phyloP scores from a whole-genome alignment of 768 basidiomycete genomes.

The Crepidotus variabilis region DNA sequence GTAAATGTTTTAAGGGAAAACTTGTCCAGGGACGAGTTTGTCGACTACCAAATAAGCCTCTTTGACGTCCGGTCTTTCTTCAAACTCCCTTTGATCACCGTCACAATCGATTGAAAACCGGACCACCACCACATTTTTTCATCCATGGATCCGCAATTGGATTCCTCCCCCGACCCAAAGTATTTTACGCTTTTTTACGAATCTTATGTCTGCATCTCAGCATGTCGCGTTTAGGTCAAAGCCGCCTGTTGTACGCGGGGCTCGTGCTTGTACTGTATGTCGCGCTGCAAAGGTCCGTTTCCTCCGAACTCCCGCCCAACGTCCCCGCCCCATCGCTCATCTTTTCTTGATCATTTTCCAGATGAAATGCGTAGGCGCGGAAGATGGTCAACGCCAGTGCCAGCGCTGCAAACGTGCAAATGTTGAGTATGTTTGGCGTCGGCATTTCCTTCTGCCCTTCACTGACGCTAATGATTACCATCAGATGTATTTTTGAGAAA shows the following conservation, averaged over 20 bases:
- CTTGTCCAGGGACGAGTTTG: neutral
- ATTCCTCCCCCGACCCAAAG: conserved; percentile 31
- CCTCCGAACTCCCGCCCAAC: conserved; percentile 8
- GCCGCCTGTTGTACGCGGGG: conserved; percentile 48
- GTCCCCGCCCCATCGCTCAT: conserved; percentile 15
- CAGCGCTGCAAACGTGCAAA: conserved; percentile 83
- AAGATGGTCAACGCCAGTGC: conserved; percentile 77
- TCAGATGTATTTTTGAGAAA: conserved; percentile 83
- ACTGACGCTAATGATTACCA: conserved; percentile 12
- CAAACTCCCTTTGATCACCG: conserved; percentile 38
- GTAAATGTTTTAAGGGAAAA: neutral
- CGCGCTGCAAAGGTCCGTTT: conserved; percentile 69
- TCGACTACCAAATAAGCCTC: neutral
- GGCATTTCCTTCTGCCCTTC: conserved; percentile 9
- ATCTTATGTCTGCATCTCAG: conserved; percentile 5
- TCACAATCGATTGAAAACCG: conserved; percentile 34
- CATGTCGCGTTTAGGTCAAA: conserved; percentile 30
- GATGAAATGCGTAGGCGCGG: conserved; percentile 93
- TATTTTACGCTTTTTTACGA: conserved; percentile 19
- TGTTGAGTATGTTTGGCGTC: conserved; percentile 51
- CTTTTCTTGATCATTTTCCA: conserved; percentile 26
- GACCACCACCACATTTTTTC: conserved; percentile 12
- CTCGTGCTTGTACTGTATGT: conserved; percentile 79
- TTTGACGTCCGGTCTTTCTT: conserved; percentile 1
- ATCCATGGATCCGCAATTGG: conserved; percentile 36